phyloP scores from a whole-genome alignment of 805 yeast species.

The Saturnispora hagleri region DNA sequence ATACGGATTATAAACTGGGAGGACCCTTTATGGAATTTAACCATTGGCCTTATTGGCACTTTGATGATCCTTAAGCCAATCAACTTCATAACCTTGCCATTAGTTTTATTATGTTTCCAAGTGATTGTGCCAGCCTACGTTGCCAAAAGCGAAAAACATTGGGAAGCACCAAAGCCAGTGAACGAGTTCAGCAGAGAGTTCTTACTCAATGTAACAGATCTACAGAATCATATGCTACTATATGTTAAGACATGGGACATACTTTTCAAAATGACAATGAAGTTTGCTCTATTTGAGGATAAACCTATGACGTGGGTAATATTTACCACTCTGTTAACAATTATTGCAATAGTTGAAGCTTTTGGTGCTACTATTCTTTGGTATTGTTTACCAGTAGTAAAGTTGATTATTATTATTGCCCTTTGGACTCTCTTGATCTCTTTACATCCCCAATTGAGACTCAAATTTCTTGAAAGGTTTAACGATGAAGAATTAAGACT shows the following conservation, averaged over 20 bases:
- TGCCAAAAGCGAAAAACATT: conserved; percentile 46
- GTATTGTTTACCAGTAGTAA: conserved; percentile 23
- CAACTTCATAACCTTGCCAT: conserved; percentile 44
- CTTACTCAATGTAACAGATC: conserved; percentile 66
- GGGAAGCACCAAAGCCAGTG: conserved; percentile 56
- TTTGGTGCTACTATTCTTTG: conserved; percentile 21
- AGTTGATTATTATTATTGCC: conserved; percentile 23
- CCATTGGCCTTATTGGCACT: conserved; percentile 33
- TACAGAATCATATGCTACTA: conserved; percentile 69
- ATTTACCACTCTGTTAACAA: conserved; percentile 28
- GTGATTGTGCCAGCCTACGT: conserved; percentile 63
- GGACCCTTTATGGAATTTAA: conserved; percentile 51
- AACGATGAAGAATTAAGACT: conserved; percentile 61
- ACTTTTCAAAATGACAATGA: conserved; percentile 37
- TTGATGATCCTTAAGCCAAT: conserved; percentile 50
- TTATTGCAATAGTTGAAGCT: conserved; percentile 19
- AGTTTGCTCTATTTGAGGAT: conserved; percentile 55
- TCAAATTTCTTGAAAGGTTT: conserved; percentile 34
- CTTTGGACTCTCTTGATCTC: conserved; percentile 43
- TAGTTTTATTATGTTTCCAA: conserved; percentile 41
- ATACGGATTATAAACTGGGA: conserved; percentile 55
- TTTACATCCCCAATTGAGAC: conserved; percentile 49
- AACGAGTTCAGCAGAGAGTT: conserved; percentile 76
- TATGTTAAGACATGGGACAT: conserved; percentile 58
- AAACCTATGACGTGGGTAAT: conserved; percentile 48